Evolutionary conservation across 345 rosid genomes (phyloP).

Genomic region (Salix exigua): DNA sequence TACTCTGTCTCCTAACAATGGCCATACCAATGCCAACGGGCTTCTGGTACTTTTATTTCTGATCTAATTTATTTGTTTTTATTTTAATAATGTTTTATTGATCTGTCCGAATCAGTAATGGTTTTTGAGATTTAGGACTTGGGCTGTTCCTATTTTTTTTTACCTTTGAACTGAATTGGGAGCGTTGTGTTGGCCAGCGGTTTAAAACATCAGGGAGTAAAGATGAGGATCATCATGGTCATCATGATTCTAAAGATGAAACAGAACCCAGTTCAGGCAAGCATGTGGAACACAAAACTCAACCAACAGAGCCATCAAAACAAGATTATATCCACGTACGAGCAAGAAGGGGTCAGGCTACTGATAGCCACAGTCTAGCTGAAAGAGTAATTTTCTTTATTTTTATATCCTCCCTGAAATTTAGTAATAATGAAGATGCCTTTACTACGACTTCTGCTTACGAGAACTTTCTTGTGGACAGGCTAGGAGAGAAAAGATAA

Average conservation of each 20-base stretch:
- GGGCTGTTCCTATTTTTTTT: background rate
- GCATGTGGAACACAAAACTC: conserved; percentile 43
- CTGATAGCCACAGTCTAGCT: conserved; percentile 94
- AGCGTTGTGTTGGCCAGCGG: conserved; percentile 56
- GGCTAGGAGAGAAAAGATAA: conserved; percentile 94
- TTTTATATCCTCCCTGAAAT: background rate
- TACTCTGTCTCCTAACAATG: conserved; percentile 45
- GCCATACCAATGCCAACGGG: conserved; percentile 23
- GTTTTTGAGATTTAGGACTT: background rate
- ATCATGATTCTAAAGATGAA: conserved; percentile 39
- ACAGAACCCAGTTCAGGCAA: conserved; percentile 48
- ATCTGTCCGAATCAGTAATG: background rate
- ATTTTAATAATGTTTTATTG: background rate
- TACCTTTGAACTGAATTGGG: conserved; percentile 16
- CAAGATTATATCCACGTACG: conserved; percentile 91
- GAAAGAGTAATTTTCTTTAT: conserved; percentile 63
- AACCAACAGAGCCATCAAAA: conserved; percentile 57
- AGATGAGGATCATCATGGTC: conserved; percentile 31
- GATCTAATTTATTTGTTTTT: background rate
- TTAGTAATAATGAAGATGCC: background rate
- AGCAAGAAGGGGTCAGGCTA: conserved; percentile 96
- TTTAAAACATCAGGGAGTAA: conserved; percentile 45
- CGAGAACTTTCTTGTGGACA: conserved; percentile 22
- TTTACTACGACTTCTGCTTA: conserved; percentile 15
- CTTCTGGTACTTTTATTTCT: conserved; percentile 11